Evolutionary conservation across 768 basidiomycete species (phyloP).

Genomic region (Amanita pseudoporphyria): DNA sequence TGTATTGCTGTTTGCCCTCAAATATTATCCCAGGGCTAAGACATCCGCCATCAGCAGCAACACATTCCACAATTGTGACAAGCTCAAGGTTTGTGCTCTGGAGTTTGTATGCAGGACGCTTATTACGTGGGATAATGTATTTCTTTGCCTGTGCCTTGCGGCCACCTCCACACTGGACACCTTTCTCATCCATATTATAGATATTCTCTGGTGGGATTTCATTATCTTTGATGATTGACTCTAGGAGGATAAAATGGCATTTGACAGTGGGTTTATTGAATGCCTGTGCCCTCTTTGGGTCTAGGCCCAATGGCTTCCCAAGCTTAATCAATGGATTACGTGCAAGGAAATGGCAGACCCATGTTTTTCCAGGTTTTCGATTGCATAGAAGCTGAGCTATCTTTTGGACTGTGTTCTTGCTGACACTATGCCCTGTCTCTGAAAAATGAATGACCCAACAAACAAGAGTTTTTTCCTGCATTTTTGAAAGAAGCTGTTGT

Average conservation of each 20-base stretch:
- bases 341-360: too few relatives aligned
- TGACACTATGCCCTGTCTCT: not conserved
- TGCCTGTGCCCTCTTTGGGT: not conserved
- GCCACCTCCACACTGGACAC: conserved; percentile 12
- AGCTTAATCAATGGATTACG: too few relatives aligned
- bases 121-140: not conserved
- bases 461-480: not conserved
- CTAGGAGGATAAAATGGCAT: conserved; percentile 11
- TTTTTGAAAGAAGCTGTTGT: conserved; percentile 1
- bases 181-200: conserved; percentile 24
- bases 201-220: conserved; percentile 16
- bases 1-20: not conserved
- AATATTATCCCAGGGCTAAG: not conserved
- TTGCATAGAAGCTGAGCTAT: too few relatives aligned
- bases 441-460: not conserved
- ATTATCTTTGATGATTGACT: conserved; percentile 11
- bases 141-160: conserved; percentile 13
- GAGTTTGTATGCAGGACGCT: not conserved
- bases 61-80: not conserved
- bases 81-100: not conserved
- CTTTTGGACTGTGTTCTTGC: conserved; percentile 1
- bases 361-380: too few relatives aligned
- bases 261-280: conserved; percentile 4
- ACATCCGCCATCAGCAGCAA: not conserved
- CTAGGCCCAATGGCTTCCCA: too few relatives aligned